Base-by-base conservation (phyloP, 2,329 filamentous ascomycete species). In the Aureobasidium subglaciale region DNA sequence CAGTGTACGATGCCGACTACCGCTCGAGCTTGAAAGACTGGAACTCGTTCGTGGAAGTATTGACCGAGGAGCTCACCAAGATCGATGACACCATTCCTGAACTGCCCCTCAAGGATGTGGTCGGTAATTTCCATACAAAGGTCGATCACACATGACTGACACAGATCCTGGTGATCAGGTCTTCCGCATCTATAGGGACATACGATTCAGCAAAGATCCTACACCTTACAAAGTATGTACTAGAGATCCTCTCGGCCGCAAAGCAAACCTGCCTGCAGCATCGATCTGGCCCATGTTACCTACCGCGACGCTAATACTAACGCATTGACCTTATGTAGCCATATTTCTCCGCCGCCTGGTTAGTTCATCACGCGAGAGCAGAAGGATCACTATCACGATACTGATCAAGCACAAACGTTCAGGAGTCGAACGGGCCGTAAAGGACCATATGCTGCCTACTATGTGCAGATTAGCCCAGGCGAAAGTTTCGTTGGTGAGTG, bases 361-460 rank as follows among this genome's bases (percentile, higher is more conserved):
- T 68, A 64, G 72, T 41, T 50, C 27, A 38, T 41, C 25, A 41
- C 25, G 25, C 46, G 22, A 37, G 46, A 45, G 27, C 46, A 37
- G 20, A n/a, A 50, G 32, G 34, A 50, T 55, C 43, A 35, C 9
- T 18, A 15, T 55, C 58, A 24, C 15, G 30, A 43, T 30, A 45
- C 52, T 55, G 52, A 55, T 40, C 37, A 59, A 52, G 24, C 25
- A 16, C 22, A 15, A 50, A 34, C 34, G 22, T 40, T 41, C 60
- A 81, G 79, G 83, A 93, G 88, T 56, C 84, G 90, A 18, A 95
- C 90, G 0, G 90, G 90, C 18, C 81, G 87, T 55, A 95, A 96
- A 71, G 89, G 89, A 0, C 85, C 87, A 9, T 95, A 93, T 70
- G 90, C 90, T 6, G 86, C 84, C 66, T 96, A 96, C 73, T 96